Conservation (phyloP, 208 protist species). For the Leishmania gerbilli region DNA sequence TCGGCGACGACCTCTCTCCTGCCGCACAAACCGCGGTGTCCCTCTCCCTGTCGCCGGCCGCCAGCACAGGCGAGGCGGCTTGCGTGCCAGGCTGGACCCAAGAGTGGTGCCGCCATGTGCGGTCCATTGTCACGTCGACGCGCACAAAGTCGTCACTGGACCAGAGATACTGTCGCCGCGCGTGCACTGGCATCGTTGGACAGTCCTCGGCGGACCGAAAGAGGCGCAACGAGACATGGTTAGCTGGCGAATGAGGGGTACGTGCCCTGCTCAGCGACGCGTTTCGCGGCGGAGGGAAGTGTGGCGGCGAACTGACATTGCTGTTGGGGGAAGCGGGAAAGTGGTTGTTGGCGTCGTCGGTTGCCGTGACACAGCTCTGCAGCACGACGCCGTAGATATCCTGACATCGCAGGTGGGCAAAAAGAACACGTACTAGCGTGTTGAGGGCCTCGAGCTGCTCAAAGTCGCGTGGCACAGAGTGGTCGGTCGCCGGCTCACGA, state of each 20-base stretch:
- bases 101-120: conserved; percentile 28
- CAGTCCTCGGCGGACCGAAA: conserved; percentile 21
- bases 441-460: conserved; percentile 49
- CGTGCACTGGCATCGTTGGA: conserved; percentile 16
- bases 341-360: conserved; percentile 14
- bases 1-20: conserved; percentile 22
- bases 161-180: conserved; percentile 27
- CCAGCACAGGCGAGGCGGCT: conserved; percentile 2
- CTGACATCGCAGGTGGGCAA: conserved; percentile 38
- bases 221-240: conserved; percentile 27
- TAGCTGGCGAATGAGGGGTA: conserved; percentile 18
- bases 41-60: not conserved
- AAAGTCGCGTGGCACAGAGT: conserved; percentile 38
- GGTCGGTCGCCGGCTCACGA: conserved; percentile 38
- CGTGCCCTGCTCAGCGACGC: conserved; percentile 11
- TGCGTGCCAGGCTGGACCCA: conserved; percentile 7
- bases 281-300: conserved; percentile 9
- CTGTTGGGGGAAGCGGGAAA: not conserved
- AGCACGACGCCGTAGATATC: conserved; percentile 42
- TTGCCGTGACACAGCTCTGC: conserved; percentile 31
- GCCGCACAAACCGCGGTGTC: not conserved
- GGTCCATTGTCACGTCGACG: conserved; percentile 36
- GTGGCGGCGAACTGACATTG: conserved; percentile 5
- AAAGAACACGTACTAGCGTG: conserved; percentile 46
- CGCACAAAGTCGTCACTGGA: conserved; percentile 39